Base-by-base conservation (phyloP, 148 eudicot genomes). In the Rhododendron mucronatum region DNA sequence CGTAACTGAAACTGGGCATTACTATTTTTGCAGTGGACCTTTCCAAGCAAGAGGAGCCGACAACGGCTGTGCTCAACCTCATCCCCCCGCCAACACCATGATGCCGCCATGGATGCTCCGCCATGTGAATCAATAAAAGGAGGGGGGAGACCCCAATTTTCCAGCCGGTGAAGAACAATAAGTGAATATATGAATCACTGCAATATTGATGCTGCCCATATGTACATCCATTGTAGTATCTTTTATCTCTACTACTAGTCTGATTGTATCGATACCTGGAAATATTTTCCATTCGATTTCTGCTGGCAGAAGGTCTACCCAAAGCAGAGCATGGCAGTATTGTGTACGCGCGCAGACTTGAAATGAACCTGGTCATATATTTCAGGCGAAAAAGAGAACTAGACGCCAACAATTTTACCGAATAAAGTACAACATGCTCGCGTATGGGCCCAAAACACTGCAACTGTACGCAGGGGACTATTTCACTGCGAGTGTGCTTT, bases 51-150 rank as follows among this genome's bases (percentile, higher is more conserved):
- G 78, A n/a, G 88, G 85, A 69, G 73, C 33, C 30, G 41, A 78
- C 75, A 85, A 83, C 18, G 80, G 57, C 12, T 80, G 82, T 12
- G 76, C 85, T 84, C 84, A 89, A 67, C 55, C 63, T 84, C 87
- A 75, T 4, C 84, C 87, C 3, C 41, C 61, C 73, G 51, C 89
- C 30, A 86, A 82, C 84, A 14, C 87, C 7, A 35, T 78, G 50
- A 90, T 93, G 86, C 96, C 94, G 6, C 88, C 94, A 30, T 93
- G 96, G 96, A 91, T 93, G 92, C 90, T 91, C 44, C 90, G 86
- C 73, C 94, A 89, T 82, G 78, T 84, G 86, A 88, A 83, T 83
- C 74, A 87, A 67, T 53, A 87, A 48, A 61, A 20, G 21, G 67
- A 61, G 18, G 61, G 83, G 57, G 18, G 26, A 39, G 47, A 21